These are phyloP conservation scores for Fusarium agapanthi DNA, from an alignment of 2,329 filamentous ascomycete species.

Conservation along the genomic window DNA sequence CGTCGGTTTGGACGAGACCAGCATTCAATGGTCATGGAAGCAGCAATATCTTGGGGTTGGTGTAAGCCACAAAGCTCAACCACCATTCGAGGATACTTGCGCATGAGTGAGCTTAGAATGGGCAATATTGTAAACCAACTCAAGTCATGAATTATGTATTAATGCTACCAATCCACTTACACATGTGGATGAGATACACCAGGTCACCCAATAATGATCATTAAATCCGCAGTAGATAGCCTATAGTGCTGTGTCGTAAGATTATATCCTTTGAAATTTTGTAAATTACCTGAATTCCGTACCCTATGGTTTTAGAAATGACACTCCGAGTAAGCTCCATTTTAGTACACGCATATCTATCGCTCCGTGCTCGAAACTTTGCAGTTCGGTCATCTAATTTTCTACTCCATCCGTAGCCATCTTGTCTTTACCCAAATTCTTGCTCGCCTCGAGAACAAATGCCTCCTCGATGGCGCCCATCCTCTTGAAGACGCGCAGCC, in stretches of 20 bases:
- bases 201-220: background rate
- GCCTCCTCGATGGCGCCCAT: constrained; percentile 88
- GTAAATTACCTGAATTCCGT: background rate
- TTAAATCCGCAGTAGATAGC: background rate
- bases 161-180: background rate
- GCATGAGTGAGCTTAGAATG: background rate
- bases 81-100: background rate
- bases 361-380: constrained; percentile 11
- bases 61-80: background rate
- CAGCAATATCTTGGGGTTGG: background rate
- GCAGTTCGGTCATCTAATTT: constrained; percentile 28
- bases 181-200: background rate
- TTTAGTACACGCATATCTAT: constrained; percentile 13
- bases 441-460: constrained; percentile 53
- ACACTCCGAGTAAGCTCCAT: constrained; percentile 4
- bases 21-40: background rate
- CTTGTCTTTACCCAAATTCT: constrained; percentile 36
- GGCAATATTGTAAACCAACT: background rate
- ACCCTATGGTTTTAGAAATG: background rate
- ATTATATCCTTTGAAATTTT: background rate
- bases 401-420: constrained; percentile 30
- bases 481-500: constrained; percentile 85
- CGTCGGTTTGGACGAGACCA: constrained; percentile 7
- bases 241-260: background rate
- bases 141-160: constrained; percentile 9